Conservation (phyloP, 352 stramenopile genomes). For the Pythium apleroticum region DNA sequence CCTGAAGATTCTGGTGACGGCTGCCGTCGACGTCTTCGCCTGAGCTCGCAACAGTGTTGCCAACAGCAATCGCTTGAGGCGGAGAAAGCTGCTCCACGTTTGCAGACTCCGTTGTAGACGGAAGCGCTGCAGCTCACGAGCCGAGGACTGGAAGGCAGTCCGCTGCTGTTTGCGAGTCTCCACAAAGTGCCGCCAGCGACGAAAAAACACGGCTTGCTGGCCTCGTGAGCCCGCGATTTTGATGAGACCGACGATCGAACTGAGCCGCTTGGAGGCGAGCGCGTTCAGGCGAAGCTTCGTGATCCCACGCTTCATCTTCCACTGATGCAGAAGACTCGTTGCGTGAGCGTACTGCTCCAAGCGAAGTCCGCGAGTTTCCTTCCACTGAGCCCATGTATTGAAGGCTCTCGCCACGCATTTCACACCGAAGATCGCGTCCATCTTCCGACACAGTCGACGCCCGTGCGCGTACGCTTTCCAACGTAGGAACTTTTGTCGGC, state of each 20-base stretch:
- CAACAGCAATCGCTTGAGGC: slow-evolving; percentile 28
- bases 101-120: slow-evolving; percentile 23
- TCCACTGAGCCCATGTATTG: slow-evolving; percentile 10
- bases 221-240: slow-evolving; percentile 5
- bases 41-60: slow-evolving; percentile 21
- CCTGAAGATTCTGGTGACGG: slow-evolving; percentile 18
- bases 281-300: slow-evolving; percentile 1
- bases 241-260: slow-evolving; percentile 9
- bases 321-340: slow-evolving; percentile 5
- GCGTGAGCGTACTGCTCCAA: neutral
- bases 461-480: slow-evolving; percentile 2
- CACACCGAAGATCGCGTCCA: neutral
- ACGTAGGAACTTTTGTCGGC: neutral
- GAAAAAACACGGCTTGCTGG: neutral
- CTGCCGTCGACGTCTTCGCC: slow-evolving; percentile 13
- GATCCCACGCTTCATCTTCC: neutral
- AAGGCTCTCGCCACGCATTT: neutral
- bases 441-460: neutral
- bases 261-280: neutral
- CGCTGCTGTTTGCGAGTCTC: neutral
- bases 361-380: neutral
- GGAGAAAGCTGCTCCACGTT: slow-evolving; percentile 26
- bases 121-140: slow-evolving; percentile 11
- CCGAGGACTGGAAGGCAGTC: neutral
- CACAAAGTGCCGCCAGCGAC: neutral